A percentile compares a stretch with the other conserved stretches of the same genome.
phyloP scores from a whole-genome alignment of 2,329 filamentous ascomycete genomes.

The Pseudogymnoascus sp. region DNA sequence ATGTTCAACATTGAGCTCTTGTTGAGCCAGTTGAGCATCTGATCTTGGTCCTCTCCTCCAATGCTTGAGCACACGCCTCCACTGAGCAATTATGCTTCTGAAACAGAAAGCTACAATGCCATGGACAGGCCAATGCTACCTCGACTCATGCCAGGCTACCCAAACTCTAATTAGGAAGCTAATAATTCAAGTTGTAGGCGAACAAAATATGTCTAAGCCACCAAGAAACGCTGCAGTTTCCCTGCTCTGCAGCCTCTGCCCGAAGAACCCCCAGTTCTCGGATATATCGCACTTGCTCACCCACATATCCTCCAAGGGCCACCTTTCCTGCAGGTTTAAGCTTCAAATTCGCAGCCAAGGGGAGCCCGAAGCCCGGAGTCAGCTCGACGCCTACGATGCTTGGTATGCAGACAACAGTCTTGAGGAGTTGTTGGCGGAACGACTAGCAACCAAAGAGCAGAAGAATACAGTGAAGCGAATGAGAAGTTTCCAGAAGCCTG shows the following conservation, averaged over 20 bases:
- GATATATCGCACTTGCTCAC: constrained; percentile 89
- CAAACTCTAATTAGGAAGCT: background rate
- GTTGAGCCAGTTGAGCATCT: background rate
- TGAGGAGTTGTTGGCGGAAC: constrained; percentile 64
- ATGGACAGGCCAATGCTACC: background rate
- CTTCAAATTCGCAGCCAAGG: constrained; percentile 63
- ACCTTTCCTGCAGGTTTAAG: constrained; percentile 76
- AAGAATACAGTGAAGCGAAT: constrained; percentile 40
- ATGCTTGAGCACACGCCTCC: background rate
- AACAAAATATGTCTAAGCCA: constrained; percentile 11
- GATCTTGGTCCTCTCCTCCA: background rate
- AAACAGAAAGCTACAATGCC: background rate
- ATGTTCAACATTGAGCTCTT: background rate
- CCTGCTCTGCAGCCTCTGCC: constrained; percentile 76
- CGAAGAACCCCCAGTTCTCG: constrained; percentile 71
- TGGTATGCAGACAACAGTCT: constrained; percentile 73
- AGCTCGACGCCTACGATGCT: constrained; percentile 60
- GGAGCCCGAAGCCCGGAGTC: constrained; percentile 54
- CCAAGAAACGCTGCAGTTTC: constrained; percentile 40
- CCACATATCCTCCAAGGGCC: constrained; percentile 87
- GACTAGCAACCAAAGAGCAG: constrained; percentile 67
- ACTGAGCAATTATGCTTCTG: background rate
- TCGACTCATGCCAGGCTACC: background rate
- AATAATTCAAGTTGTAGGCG: background rate
- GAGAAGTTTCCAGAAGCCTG: background rate